Evolutionary conservation across 1,139 yeast genomes (phyloP).

Genomic region (Trichomonascaceae sp.): DNA sequence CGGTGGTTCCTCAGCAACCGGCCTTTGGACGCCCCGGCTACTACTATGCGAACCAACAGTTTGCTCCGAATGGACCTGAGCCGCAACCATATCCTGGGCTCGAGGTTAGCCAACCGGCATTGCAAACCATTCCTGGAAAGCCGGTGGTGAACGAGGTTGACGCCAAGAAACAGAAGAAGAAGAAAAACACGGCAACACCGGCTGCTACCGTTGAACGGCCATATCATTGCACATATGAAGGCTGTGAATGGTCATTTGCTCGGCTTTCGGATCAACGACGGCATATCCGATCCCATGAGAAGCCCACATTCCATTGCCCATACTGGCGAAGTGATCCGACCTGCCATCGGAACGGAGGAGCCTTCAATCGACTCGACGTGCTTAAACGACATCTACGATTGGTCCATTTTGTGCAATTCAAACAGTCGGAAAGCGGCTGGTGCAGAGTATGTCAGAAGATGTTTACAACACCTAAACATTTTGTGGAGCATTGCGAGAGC

Average conservation of each 20-base stretch:
- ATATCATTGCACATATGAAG: slow-evolving; percentile 46
- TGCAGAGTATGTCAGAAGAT: slow-evolving; percentile 55
- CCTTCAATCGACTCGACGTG: slow-evolving; percentile 64
- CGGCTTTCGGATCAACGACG: slow-evolving; percentile 62
- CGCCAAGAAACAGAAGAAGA: slow-evolving; percentile 9
- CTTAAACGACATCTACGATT: slow-evolving; percentile 60
- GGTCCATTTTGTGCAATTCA: slow-evolving; percentile 52
- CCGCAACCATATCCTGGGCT: neutral
- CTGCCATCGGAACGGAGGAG: slow-evolving; percentile 68
- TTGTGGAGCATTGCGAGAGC: slow-evolving; percentile 59
- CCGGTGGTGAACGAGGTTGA: slow-evolving; percentile 3
- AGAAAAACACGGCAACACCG: slow-evolving; percentile 13
- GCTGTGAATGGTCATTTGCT: slow-evolving; percentile 63
- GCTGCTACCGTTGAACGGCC: slow-evolving; percentile 34
- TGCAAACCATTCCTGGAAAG: neutral
- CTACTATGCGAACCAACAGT: slow-evolving; percentile 5
- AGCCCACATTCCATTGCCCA: slow-evolving; percentile 65
- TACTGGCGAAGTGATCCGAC: slow-evolving; percentile 61
- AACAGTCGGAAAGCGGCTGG: slow-evolving; percentile 53
- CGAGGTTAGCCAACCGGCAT: neutral
- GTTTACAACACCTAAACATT: slow-evolving; percentile 52
- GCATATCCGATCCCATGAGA: slow-evolving; percentile 57
- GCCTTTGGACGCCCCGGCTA: neutral
- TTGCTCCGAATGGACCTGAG: slow-evolving; percentile 4
- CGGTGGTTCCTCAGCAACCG: neutral